Evolutionary conservation across 768 basidiomycete species (phyloP), one percentile per base, ranked within the genome.

Genomic region (Paxillus ammoniavirescens): DNA sequence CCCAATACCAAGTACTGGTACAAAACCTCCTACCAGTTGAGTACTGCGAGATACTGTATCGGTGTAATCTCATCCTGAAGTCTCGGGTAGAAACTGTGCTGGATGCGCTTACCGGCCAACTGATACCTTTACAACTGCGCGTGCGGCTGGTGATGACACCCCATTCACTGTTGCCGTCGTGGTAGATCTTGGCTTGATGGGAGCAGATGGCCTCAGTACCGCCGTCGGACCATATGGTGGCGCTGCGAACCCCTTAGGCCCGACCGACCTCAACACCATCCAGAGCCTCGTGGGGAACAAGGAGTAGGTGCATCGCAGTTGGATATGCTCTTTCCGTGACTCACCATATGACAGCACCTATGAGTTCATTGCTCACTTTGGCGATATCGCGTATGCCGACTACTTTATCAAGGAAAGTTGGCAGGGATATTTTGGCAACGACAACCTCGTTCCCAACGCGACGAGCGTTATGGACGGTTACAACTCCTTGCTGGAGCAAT

Each of bases 321-420:
- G 13, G 10, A 7, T 21, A 3, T 8, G 35, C 31, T 12, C 0
- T 12, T 13, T 38, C 10, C 14, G 2, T 49, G 12, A n/a, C 33
- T 61, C 36, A 65, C 8, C 14, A 12, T 14, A 17, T 5, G 10
- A 2, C n/a, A 66, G 63, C 14, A 65, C 65, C 9, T 67, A 47
- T 17, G 58, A 68, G 3, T 67, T 65, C 40, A 50, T 68, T 5
- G 66, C 61, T 46, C 66, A 67, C 26, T 58, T 45, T 9, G 65
- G 65, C 5, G 65, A 60, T 44, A 56, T 68, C 8, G 63, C 66
- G 8, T 67, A 65, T 26, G 38, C 66, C 5, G 65, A 68, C 49
- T 68, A 67, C 52, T 65, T 67, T 17, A 63, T 67, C 42, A 59
- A 56, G 13, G 66, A 67, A 38, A 67, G 65, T n/a, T 67, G 65